Evolutionary conservation across 2,329 filamentous ascomycete species (phyloP), one percentile per base, ranked within the genome.

Genomic region (Colletotrichum abscissum): DNA sequence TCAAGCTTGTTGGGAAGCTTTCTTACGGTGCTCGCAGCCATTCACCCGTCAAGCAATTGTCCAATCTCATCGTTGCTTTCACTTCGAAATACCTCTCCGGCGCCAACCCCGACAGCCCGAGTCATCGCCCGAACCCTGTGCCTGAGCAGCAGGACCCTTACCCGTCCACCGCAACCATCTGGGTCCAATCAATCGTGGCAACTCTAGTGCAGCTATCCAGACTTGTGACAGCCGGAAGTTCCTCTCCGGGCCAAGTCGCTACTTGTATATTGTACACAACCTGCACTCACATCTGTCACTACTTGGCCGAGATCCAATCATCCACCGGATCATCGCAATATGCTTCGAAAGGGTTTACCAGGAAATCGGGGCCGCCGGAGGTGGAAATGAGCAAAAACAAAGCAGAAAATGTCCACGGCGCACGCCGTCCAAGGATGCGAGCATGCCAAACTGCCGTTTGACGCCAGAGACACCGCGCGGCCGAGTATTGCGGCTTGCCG

Each of bases 221-320:
- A 59, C 49, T 52, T 71, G 63, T 49, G 22, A 30, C 64, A 30
- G 7, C 64, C 70, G 70, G 70, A 73, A n/a, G 35, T 16, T 73
- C 62, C 24, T 19, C 70, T 73, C 67, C 70, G 70, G 57, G n/a
- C 28, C 49, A 54, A 49, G 56, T 42, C 3, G 11, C 12, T 35
- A 5, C 33, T 35, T 35, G 33, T 35, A 35, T 35, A 35, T 33
- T 33, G 35, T 38, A 19, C 28, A 46, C 12, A 22, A 19, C 16
- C 38, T 46, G 52, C 59, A 46, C 38, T n/a, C 7, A 22, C 22
- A 65, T 30, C 24, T 56, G 6, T 55, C 11, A 8, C 9, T 42
- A 24, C n/a, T 63, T 19, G 16, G 4, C 56, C 8, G 16, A 33
- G 22, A 59, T 28, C 28, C 38, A 67, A 54, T 46, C 67, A 69